Base-by-base conservation (phyloP, 352 stramenopile species). In the Phytophthora syringae region DNA sequence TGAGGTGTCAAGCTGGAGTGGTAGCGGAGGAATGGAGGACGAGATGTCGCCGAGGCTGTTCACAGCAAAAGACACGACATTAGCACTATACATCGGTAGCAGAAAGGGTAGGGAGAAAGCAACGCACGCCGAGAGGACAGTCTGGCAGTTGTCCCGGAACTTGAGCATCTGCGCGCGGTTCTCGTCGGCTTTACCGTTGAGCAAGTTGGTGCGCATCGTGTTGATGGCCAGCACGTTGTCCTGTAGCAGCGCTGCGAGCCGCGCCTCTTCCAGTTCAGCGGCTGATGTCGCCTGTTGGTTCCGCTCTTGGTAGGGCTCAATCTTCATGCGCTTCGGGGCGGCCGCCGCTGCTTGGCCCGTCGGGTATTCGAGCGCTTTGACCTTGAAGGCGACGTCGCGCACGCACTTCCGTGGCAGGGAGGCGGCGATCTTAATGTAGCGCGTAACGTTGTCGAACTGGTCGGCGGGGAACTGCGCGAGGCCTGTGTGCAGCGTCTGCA, bases 361-460 rank as follows among this genome's bases (percentile, higher is more conserved):
- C 64, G 56, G n/a, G 55, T 54, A 65, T 11, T 58, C 57, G 7
- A 84, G 65, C 2, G 70, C 64, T 52, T 86, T 86, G 49, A 85
- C 77, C 49, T 88, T 86, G 56, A 86, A 90, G 25, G 86, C 82
- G 16, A 94, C 84, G 57, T 94, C 84, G 4, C 86, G 84, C 11
- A 92, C 84, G 52, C 79, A 89, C 55, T 92, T 94, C 15, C 64
- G 73, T 7, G 84, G 84, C 30, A 94, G 62, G 34, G 65, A 78
- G 7, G 84, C 82, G 4, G 86, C 86, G 52, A 93, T 86, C 61
- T 92, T 92, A 70, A 93, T 90, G 72, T 91, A 94, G 9, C 84
- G 79, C n/a, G 86, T 94, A 48, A 93, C 80, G 52, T 89, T 91
- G 58, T 93, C 84, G 61, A 83, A 89, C 25, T 83, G 58, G 43